These are phyloP conservation scores for Ceratocystis albifundus DNA, from an alignment of 2,329 filamentous ascomycete genomes.

Conservation along the genomic window DNA sequence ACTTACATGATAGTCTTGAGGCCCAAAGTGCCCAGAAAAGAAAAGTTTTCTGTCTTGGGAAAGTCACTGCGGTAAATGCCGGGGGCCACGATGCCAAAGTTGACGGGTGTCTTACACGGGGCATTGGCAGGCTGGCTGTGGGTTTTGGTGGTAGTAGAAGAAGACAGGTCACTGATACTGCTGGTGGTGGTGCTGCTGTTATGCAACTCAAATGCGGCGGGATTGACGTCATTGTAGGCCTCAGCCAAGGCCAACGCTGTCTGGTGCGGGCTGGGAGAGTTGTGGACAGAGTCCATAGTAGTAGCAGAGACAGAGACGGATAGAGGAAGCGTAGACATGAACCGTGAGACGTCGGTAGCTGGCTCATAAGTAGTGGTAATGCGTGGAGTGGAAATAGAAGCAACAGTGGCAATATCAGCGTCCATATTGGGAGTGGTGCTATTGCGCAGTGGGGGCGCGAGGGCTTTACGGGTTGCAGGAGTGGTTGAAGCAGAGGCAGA, in stretches of 20 bases:
- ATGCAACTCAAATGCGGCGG: neutral
- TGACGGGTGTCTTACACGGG: conserved; percentile 40
- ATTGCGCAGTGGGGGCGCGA: neutral
- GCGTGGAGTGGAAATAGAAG: neutral
- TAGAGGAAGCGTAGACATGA: neutral
- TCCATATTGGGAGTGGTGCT: neutral
- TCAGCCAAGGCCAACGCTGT: neutral
- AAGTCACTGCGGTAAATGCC: conserved; percentile 76
- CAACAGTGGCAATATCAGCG: neutral
- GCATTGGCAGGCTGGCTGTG: neutral
- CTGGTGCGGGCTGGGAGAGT: neutral
- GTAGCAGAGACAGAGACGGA: neutral
- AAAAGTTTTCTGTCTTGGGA: conserved; percentile 57
- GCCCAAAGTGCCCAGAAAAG: conserved; percentile 53
- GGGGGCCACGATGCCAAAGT: conserved; percentile 64
- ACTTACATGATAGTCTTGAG: conserved; percentile 71
- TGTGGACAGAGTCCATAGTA: neutral
- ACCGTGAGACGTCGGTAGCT: neutral
- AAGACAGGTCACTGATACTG: neutral
- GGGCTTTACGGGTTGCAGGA: neutral
- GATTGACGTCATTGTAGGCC: neutral
- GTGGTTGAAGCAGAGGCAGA: neutral
- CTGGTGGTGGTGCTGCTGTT: neutral
- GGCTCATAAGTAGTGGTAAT: neutral
- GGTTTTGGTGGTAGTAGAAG: neutral